Evolutionary conservation across 176 grass and related monocot genomes (phyloP), one percentile per base, ranked within the genome.

Genomic region (Tillandsia leiboldiana): DNA sequence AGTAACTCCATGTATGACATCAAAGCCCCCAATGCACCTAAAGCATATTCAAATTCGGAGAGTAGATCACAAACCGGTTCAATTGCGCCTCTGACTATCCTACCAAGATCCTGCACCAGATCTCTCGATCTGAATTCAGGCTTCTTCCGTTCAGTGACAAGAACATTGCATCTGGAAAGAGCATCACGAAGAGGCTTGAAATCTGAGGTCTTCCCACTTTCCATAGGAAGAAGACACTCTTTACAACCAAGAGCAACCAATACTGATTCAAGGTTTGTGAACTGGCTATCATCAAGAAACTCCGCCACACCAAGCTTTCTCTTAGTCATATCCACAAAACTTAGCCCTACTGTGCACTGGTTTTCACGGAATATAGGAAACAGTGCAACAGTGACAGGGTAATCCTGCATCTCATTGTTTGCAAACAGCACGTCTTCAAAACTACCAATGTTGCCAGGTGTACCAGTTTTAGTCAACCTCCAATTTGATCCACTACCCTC

Each of bases 371-470:
- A 67, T 42, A 89, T 66, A 70, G 88, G 83, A 88, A 75, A 80
- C 51, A 96, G 69, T 66, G 92, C 79, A 87, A 96, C 78, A 70
- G 81, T 89, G 15, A 92, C 88, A 51, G 92, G 92, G 15, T 88
- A 84, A 78, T 92, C 88, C 75, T 92, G 83, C 92, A 96, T 96
- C 70, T 92, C 92, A 63, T 89, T 96, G 73, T 96, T 96, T 67
- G 92, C 92, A 89, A 96, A 96, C 69, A 96, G 77, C 84, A 92
- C 69, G 26, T 96, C 92, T 84, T 96, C 92, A 81, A 96, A 96
- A 84, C 86, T 96, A 75, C 88, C 81, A 74, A 91, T 89, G 56
- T 96, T 92, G 48, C 92, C 92, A 26, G 92, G 92, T 73, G 92
- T 92, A 83, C 92, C 92, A 69, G 81, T 87, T 82, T 96, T 96